Evolutionary conservation across 805 yeast genomes (phyloP).

Genomic region (Saturnispora zaruensis): DNA sequence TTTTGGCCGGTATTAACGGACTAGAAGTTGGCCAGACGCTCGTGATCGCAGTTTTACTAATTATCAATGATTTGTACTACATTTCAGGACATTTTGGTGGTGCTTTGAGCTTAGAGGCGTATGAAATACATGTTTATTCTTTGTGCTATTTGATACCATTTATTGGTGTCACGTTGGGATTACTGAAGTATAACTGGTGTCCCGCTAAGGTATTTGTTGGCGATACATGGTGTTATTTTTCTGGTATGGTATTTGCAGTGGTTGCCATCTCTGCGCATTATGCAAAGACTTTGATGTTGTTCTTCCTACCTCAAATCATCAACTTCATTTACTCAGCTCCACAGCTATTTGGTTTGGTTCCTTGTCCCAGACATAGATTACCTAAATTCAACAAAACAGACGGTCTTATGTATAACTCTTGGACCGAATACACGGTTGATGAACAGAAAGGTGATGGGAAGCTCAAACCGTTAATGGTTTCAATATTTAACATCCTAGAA

Average conservation of each 20-base stretch:
- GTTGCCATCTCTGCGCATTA: slow-evolving; percentile 95
- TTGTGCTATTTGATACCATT: slow-evolving; percentile 76
- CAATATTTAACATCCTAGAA: slow-evolving; percentile 39
- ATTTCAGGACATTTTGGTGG: slow-evolving; percentile 36
- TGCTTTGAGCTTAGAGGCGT: slow-evolving; percentile 41
- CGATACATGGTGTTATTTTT: slow-evolving; percentile 94
- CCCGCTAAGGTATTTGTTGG: slow-evolving; percentile 96
- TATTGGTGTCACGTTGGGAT: slow-evolving; percentile 71
- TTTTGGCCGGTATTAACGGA: slow-evolving; percentile 94
- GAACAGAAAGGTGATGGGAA: slow-evolving; percentile 27
- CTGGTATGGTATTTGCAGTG: slow-evolving; percentile 98
- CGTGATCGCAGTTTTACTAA: slow-evolving; percentile 59
- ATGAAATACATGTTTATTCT: slow-evolving; percentile 76
- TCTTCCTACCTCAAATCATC: slow-evolving; percentile 84
- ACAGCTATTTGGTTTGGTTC: slow-evolving; percentile 76
- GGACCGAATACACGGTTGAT: slow-evolving; percentile 33
- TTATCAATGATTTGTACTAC: slow-evolving; percentile 73
- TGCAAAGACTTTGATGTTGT: slow-evolving; percentile 79
- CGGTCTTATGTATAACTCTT: slow-evolving; percentile 70
- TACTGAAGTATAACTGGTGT: slow-evolving; percentile 75
- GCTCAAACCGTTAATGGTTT: slow-evolving; percentile 21
- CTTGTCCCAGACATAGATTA: slow-evolving; percentile 92
- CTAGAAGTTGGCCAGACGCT: slow-evolving; percentile 93
- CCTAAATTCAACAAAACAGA: slow-evolving; percentile 66
- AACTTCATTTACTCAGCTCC: slow-evolving; percentile 90